Percentiles rank a stretch among this genome's conserved stretches.
Conservation (phyloP, 2,329 filamentous ascomycete species). For the Cladobotryum protrusum region DNA sequence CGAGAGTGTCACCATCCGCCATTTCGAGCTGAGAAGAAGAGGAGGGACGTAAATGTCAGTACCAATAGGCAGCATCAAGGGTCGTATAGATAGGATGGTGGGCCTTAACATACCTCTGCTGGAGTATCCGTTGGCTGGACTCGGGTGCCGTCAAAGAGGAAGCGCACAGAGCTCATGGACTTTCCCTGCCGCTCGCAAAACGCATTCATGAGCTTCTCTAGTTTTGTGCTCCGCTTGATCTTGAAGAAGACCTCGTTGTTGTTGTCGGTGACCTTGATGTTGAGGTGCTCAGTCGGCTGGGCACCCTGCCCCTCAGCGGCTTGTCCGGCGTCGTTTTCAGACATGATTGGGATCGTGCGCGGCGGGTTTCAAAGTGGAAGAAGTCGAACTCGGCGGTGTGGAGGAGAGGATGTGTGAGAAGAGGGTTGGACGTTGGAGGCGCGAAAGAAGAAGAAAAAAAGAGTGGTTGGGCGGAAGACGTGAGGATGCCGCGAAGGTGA, state of each 20-base stretch:
- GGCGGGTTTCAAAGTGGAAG: neutral
- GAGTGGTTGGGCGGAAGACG: neutral
- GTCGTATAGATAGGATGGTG: neutral
- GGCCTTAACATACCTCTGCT: conserved; percentile 65
- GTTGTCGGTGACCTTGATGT: conserved; percentile 99
- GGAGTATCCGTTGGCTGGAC: conserved; percentile 87
- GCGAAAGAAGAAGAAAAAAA: neutral
- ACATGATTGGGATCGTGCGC: conserved; percentile 33
- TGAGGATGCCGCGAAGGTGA: neutral
- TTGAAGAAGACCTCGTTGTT: conserved; percentile 99
- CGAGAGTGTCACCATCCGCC: conserved; percentile 90
- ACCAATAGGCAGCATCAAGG: neutral
- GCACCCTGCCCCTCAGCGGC: conserved; percentile 25
- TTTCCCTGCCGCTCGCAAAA: conserved; percentile 98
- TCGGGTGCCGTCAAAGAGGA: conserved; percentile 91
- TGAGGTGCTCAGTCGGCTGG: conserved; percentile 71
- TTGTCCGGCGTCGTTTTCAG: conserved; percentile 42
- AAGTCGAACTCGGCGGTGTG: neutral
- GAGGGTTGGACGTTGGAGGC: too few relatives aligned
- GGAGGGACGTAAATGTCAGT: neutral
- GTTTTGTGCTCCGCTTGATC: conserved; percentile 92
- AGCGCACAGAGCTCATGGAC: conserved; percentile 74
- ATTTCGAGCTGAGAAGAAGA: conserved; percentile 70
- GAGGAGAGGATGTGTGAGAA: neutral
- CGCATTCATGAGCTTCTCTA: conserved; percentile 97